Conservation (phyloP, 1,284 basidiomycete genomes). For the Cutaneotrichosporon cavernicola region DNA sequence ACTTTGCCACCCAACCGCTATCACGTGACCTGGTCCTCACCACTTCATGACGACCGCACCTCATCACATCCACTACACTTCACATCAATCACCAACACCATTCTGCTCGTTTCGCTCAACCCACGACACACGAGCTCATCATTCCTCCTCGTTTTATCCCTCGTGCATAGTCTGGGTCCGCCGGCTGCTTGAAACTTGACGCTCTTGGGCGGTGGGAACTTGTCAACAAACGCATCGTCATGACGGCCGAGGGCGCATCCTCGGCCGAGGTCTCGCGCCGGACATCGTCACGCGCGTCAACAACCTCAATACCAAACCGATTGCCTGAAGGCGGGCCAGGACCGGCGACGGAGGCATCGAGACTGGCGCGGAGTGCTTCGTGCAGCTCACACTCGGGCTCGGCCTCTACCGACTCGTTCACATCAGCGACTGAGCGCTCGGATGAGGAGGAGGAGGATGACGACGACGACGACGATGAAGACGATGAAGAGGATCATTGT, state of each 20-base stretch:
- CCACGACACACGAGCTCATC: background rate
- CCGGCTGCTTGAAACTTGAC: background rate
- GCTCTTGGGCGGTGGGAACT: background rate
- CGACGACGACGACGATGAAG: slow-evolving; percentile 3
- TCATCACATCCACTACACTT: background rate
- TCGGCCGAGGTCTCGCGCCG: background rate
- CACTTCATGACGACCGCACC: background rate
- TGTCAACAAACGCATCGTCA: slow-evolving; percentile 1
- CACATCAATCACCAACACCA: background rate
- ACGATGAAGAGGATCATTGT: slow-evolving; percentile 11
- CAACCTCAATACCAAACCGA: background rate
- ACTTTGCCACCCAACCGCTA: background rate
- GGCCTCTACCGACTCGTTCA: background rate
- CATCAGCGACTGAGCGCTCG: slow-evolving; percentile 1
- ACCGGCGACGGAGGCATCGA: slow-evolving; percentile 1
- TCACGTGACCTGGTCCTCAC: background rate
- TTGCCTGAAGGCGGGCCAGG: background rate
- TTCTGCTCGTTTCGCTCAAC: background rate
- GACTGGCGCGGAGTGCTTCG: background rate
- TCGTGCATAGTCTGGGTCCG: background rate
- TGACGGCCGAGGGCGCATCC: slow-evolving; percentile 4
- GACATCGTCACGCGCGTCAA: background rate
- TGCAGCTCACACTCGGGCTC: background rate
- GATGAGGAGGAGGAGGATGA: slow-evolving; percentile 6
- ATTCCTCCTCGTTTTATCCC: background rate